Conservation (phyloP, 257 asterid genomes). For the Solanum gandarillasii region DNA sequence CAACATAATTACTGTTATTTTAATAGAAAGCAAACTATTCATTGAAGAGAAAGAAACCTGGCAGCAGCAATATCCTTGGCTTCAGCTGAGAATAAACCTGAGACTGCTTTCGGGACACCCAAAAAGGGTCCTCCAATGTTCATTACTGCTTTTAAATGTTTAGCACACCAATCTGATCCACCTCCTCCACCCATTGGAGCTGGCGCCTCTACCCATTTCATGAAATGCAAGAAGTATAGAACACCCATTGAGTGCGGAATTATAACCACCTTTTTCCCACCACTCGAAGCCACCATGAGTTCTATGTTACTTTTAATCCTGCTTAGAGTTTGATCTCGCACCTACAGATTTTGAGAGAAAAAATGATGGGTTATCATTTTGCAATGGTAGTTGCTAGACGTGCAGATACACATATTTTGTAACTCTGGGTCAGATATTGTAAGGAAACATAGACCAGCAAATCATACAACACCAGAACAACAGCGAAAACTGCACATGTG, state of each 20-base stretch:
- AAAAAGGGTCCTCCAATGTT: slow-evolving; percentile 79
- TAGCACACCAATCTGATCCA: slow-evolving; percentile 71
- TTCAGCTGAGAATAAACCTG: slow-evolving; percentile 79
- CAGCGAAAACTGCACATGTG: background rate
- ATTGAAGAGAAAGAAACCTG: slow-evolving; percentile 34
- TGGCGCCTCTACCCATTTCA: slow-evolving; percentile 89
- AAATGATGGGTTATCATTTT: background rate
- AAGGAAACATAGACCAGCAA: background rate
- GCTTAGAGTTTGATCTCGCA: slow-evolving; percentile 72
- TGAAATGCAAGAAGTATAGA: slow-evolving; percentile 73
- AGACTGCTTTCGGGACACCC: slow-evolving; percentile 69
- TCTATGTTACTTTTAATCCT: slow-evolving; percentile 73
- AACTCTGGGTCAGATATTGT: background rate
- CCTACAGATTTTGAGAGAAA: slow-evolving; percentile 20
- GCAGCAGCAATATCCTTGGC: slow-evolving; percentile 73
- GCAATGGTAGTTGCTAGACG: background rate
- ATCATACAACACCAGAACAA: background rate
- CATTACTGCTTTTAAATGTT: slow-evolving; percentile 71
- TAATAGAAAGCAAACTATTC: background rate
- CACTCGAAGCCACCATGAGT: slow-evolving; percentile 61
- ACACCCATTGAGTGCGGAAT: slow-evolving; percentile 87
- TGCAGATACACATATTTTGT: background rate
- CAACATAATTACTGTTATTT: background rate
- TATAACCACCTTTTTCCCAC: slow-evolving; percentile 65
- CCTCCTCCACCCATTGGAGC: slow-evolving; percentile 86